Percentiles rank a stretch among this genome's conserved stretches.
Evolutionary conservation across 768 basidiomycete genomes (phyloP).

Genomic region (Lentinula sp.): DNA sequence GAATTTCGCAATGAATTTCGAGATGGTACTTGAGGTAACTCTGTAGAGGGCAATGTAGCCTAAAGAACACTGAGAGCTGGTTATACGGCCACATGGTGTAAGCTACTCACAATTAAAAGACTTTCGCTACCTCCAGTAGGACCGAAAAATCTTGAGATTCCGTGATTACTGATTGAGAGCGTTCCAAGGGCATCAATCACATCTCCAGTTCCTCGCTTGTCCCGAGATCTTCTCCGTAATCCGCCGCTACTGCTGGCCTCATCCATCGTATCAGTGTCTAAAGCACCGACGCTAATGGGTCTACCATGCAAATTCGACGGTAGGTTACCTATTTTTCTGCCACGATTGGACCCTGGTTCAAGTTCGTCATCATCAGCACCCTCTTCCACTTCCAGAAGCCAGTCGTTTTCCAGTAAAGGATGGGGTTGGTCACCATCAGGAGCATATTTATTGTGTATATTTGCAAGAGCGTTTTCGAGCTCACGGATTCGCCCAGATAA

Average conservation of each 20-base stretch:
- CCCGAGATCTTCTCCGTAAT: neutral
- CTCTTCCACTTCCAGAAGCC: constrained; percentile 13
- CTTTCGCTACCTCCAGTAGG: constrained; percentile 41
- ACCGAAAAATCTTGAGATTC: constrained; percentile 32
- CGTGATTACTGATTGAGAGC: constrained; percentile 29
- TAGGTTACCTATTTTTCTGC: constrained; percentile 2
- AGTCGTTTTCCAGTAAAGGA: constrained; percentile 31
- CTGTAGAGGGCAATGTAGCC: neutral
- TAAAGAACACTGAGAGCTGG: neutral
- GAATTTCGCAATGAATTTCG: neutral
- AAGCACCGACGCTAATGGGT: neutral
- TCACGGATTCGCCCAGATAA: constrained; percentile 31
- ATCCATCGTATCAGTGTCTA: neutral
- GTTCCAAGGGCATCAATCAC: constrained; percentile 29
- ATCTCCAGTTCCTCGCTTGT: constrained; percentile 3
- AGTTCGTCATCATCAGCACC: constrained; percentile 7
- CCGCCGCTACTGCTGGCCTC: neutral
- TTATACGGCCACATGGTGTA: neutral
- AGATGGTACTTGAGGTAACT: neutral
- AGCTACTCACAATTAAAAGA: neutral
- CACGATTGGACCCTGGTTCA: constrained; percentile 4
- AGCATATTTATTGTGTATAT: constrained; percentile 27
- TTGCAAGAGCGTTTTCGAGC: constrained; percentile 33
- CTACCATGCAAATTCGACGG: neutral
- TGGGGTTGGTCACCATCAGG: constrained; percentile 30